These are phyloP conservation scores for Lactifluus hygrophoroides DNA, from an alignment of 768 basidiomycete species.

Conservation along the genomic window DNA sequence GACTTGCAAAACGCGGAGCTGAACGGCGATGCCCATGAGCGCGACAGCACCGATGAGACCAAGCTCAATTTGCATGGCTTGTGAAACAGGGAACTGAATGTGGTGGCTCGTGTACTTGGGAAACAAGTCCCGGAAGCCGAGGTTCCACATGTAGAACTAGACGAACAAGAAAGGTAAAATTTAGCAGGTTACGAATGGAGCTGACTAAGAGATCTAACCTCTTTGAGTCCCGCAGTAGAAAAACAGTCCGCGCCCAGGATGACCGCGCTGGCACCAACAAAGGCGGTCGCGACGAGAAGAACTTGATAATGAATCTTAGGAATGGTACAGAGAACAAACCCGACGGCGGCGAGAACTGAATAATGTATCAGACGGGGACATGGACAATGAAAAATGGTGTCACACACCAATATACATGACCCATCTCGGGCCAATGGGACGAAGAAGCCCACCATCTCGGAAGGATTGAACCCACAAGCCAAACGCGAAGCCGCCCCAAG, in stretches of 20 bases:
- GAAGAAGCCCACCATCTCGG: slow-evolving; percentile 72
- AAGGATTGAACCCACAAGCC: slow-evolving; percentile 86
- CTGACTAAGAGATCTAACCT: slow-evolving; percentile 40
- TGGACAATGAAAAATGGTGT: slow-evolving; percentile 10
- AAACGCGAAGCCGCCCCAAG: slow-evolving; percentile 81
- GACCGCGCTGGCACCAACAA: slow-evolving; percentile 85
- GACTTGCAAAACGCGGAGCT: slow-evolving; percentile 75
- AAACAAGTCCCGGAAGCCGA: slow-evolving; percentile 78
- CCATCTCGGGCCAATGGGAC: slow-evolving; percentile 74
- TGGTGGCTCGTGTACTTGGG: slow-evolving; percentile 60
- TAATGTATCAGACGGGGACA: slow-evolving; percentile 21
- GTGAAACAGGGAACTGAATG: slow-evolving; percentile 75
- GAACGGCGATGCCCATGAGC: slow-evolving; percentile 83
- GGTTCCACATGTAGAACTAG: slow-evolving; percentile 93
- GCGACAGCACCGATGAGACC: slow-evolving; percentile 79
- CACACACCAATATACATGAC: slow-evolving; percentile 74
- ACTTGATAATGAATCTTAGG: slow-evolving; percentile 84
- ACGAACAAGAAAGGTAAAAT: slow-evolving; percentile 11
- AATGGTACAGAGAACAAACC: slow-evolving; percentile 78
- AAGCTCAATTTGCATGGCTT: slow-evolving; percentile 89
- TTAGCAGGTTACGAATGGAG: neutral
- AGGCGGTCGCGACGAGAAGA: slow-evolving; percentile 76
- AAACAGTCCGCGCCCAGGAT: slow-evolving; percentile 93
- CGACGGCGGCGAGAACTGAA: slow-evolving; percentile 60
- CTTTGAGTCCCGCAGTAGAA: slow-evolving; percentile 86